These are phyloP conservation scores for Ascochyta pisi DNA, from an alignment of 2,329 filamentous ascomycete genomes.

Conservation along the genomic window DNA sequence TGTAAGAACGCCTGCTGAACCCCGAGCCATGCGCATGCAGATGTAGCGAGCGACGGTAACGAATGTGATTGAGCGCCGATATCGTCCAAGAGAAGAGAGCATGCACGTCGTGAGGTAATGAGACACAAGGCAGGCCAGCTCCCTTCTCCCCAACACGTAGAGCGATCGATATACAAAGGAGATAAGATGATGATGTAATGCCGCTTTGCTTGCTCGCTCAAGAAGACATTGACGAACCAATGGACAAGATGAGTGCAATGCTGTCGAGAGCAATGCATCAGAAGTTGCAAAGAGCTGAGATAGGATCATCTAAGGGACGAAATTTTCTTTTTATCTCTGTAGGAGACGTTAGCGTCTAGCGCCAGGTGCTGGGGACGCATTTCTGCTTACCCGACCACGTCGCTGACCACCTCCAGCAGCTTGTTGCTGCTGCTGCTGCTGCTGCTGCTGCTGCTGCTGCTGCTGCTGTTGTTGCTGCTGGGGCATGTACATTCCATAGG, in stretches of 20 bases:
- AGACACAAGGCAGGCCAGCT: slow-evolving; percentile 42
- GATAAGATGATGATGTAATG: slow-evolving; percentile 26
- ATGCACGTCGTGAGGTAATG: slow-evolving; percentile 39
- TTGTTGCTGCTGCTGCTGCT: slow-evolving; percentile 46
- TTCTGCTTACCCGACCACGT: slow-evolving; percentile 59
- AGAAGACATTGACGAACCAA: slow-evolving; percentile 26
- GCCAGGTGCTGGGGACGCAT: slow-evolving; percentile 28
- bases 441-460: slow-evolving; percentile 41
- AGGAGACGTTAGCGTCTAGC: slow-evolving; percentile 31
- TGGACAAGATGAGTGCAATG: slow-evolving; percentile 25
- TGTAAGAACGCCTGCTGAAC: slow-evolving; percentile 16
- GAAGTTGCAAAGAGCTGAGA: slow-evolving; percentile 6
- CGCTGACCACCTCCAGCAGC: slow-evolving; percentile 58
- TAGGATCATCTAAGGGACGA: neutral
- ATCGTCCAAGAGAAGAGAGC: slow-evolving; percentile 22
- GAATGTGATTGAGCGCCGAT: slow-evolving; percentile 11
- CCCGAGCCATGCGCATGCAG: slow-evolving; percentile 17
- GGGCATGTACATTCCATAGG: slow-evolving; percentile 61
- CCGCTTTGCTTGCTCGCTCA: slow-evolving; percentile 26
- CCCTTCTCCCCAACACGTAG: slow-evolving; percentile 39
- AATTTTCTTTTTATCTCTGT: slow-evolving; percentile 42
- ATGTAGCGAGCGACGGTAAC: slow-evolving; percentile 14
- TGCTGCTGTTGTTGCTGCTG: slow-evolving; percentile 49
- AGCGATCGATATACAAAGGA: slow-evolving; percentile 28
- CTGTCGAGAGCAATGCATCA: slow-evolving; percentile 1